A percentile compares a stretch with the other conserved stretches of the same genome.
These are phyloP conservation scores for Zygotorulaspora sp. DNA, from an alignment of 805 yeast genomes.

Conservation along the genomic window DNA sequence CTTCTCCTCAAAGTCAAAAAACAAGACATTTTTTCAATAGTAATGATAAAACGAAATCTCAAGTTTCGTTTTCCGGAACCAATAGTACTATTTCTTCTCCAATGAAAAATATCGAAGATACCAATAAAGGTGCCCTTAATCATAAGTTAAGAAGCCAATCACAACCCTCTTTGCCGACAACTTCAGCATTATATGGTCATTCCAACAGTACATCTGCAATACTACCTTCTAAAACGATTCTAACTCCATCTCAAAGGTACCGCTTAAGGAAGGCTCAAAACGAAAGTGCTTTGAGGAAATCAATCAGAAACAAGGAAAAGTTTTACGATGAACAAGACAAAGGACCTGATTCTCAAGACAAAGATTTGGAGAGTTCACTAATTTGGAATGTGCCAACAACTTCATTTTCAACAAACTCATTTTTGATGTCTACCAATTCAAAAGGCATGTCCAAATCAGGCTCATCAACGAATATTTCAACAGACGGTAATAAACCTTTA, in stretches of 20 bases:
- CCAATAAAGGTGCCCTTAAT: not conserved
- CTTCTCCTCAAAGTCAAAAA: slow-evolving; percentile 6
- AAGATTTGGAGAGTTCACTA: slow-evolving; percentile 39
- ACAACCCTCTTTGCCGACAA: slow-evolving; percentile 13
- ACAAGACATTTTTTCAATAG: slow-evolving; percentile 13
- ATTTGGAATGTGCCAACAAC: slow-evolving; percentile 56
- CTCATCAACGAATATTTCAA: slow-evolving; percentile 2
- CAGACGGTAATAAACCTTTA: not conserved
- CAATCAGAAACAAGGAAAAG: slow-evolving; percentile 36
- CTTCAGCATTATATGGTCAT: slow-evolving; percentile 14
- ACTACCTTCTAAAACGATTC: slow-evolving; percentile 17
- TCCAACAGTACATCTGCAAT: slow-evolving; percentile 20
- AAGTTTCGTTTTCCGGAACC: slow-evolving; percentile 9
- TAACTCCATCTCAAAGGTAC: slow-evolving; percentile 43
- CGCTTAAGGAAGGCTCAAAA: slow-evolving; percentile 39
- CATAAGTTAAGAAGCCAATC: slow-evolving; percentile 9
- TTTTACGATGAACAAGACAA: slow-evolving; percentile 37
- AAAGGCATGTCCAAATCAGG: slow-evolving; percentile 2
- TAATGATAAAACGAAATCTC: slow-evolving; percentile 13
- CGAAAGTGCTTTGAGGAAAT: slow-evolving; percentile 32
- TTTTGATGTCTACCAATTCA: slow-evolving; percentile 17
- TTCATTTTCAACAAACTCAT: slow-evolving; percentile 31
- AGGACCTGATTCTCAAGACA: slow-evolving; percentile 19
- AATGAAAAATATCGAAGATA: slow-evolving; percentile 5
- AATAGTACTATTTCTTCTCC: slow-evolving; percentile 6